These are phyloP conservation scores for Colletotrichum viniferum DNA, from an alignment of 2,329 filamentous ascomycete genomes.

Conservation along the genomic window DNA sequence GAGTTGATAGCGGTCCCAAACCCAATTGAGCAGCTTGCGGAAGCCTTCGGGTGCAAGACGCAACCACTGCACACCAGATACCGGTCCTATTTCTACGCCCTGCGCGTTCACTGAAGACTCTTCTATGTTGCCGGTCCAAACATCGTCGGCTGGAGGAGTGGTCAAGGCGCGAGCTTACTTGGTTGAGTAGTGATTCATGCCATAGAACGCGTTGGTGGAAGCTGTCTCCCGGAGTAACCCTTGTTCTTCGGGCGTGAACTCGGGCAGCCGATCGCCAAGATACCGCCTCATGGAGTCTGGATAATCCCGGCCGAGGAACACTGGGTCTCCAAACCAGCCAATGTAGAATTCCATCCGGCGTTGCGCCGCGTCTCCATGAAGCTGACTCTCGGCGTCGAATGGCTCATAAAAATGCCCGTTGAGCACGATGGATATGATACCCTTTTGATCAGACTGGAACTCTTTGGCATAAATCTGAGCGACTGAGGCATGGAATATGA, in stretches of 20 bases:
- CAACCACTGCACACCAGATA: constrained; percentile 6
- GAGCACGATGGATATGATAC: constrained; percentile 37
- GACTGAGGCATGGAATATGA: constrained; percentile 38
- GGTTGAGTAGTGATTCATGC: constrained; percentile 45
- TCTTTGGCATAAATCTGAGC: constrained; percentile 35
- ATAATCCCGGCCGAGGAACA: constrained; percentile 33
- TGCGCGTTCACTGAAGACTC: constrained; percentile 28
- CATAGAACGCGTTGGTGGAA: constrained; percentile 38
- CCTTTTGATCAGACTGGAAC: constrained; percentile 31
- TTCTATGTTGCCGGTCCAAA: constrained; percentile 29
- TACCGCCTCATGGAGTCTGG: constrained; percentile 27
- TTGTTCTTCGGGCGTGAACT: constrained; percentile 31
- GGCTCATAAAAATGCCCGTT: constrained; percentile 44
- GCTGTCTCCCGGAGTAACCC: constrained; percentile 25
- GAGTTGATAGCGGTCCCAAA: constrained; percentile 28
- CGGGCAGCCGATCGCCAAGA: constrained; percentile 33
- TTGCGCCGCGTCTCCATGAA: constrained; percentile 35
- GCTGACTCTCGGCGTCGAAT: constrained; percentile 29
- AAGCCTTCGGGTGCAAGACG: constrained; percentile 28
- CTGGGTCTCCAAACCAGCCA: constrained; percentile 43
- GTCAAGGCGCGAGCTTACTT: constrained; percentile 35
- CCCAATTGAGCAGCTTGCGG: constrained; percentile 31
- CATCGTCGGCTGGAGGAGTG: constrained; percentile 26
- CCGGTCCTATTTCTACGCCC: constrained; percentile 25
- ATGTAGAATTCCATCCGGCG: constrained; percentile 41